phyloP scores from a whole-genome alignment of 305 asterid genomes.

The Plantago coronopus region DNA sequence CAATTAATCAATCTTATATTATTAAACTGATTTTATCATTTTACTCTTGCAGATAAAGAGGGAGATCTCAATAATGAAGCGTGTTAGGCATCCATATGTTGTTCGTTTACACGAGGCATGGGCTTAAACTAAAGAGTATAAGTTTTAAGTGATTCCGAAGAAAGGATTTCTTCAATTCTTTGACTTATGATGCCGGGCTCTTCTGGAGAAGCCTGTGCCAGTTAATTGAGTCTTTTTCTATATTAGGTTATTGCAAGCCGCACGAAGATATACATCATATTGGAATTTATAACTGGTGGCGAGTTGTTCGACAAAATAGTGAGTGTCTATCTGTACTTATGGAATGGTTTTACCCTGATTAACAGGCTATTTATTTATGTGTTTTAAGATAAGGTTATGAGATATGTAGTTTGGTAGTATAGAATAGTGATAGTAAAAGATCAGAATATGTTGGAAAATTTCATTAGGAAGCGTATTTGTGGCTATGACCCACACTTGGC shows the following conservation, averaged over 20 bases:
- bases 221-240: constrained; percentile 19
- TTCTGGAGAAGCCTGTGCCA: constrained; percentile 20
- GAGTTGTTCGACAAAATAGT: constrained; percentile 96
- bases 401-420: too few species aligned
- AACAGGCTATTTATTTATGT: background rate
- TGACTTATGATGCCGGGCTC: constrained; percentile 15
- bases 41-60: constrained; percentile 72
- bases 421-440: too few species aligned
- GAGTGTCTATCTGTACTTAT: constrained; percentile 34
- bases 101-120: constrained; percentile 94
- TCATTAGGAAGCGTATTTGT: too few species aligned
- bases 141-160: constrained; percentile 18
- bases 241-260: constrained; percentile 93
- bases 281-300: constrained; percentile 98
- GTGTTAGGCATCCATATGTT: constrained; percentile 84
- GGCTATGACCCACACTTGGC: too few species aligned
- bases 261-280: constrained; percentile 88
- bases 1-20: background rate
- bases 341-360: background rate
- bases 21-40: constrained; percentile 20
- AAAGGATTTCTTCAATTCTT: background rate
- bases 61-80: constrained; percentile 98
- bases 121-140: constrained; percentile 25
- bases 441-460: too few species aligned
- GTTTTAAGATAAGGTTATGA: background rate